Percentiles rank a stretch among this genome's conserved stretches.
Evolutionary conservation across 176 grass and related monocot species (phyloP).

Genomic region (Rhynchospora pubera): DNA sequence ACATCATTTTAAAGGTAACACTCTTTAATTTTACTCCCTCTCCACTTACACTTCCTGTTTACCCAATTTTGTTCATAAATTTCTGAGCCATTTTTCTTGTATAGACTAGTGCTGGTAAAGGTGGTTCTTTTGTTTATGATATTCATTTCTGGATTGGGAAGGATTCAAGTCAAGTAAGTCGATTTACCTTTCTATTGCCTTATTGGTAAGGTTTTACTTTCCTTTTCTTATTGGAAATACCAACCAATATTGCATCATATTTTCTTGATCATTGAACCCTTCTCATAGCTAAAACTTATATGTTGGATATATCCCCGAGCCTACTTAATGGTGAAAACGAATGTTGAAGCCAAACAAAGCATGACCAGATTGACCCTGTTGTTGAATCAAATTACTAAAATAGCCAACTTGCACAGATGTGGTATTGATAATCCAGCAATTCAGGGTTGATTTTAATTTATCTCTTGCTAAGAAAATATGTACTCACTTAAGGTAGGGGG

Average conservation of each 20-base stretch:
- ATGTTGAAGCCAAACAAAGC: background rate
- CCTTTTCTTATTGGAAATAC: background rate
- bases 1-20: constrained; percentile 38
- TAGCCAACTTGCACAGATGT: background rate
- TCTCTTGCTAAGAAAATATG: background rate
- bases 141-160: constrained; percentile 54
- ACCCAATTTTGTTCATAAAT: background rate
- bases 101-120: constrained; percentile 36
- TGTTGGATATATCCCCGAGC: background rate
- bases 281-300: background rate
- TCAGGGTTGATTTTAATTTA: background rate
- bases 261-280: background rate
- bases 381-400: background rate
- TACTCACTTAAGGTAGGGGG: background rate
- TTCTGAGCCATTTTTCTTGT: background rate
- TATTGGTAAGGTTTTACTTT: background rate
- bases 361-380: background rate
- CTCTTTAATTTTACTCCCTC: background rate
- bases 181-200: background rate
- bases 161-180: constrained; percentile 41
- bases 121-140: constrained; percentile 38
- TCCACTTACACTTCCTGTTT: background rate
- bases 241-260: background rate
- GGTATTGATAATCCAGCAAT: background rate
- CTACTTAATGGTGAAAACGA: background rate